Evolutionary conservation across 495 filamentous ascomycete genomes (phyloP).

Genomic region (Patellaria atrata): DNA sequence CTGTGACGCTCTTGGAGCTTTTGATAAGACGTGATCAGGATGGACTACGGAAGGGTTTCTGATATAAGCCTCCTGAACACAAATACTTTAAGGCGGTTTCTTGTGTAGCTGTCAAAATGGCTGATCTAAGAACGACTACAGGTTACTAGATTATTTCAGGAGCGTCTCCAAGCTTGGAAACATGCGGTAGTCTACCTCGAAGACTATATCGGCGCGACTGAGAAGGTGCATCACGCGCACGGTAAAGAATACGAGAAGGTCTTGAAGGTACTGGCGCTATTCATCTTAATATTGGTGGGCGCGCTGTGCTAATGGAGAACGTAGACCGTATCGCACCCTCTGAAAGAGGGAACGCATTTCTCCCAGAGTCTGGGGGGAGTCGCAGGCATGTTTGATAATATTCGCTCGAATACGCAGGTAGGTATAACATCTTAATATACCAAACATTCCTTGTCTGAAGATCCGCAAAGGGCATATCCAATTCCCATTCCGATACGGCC

Average conservation of each 20-base stretch:
- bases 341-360: conserved; percentile 83
- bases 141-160: conserved; percentile 47
- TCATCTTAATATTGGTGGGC: not conserved
- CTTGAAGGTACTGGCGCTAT: conserved; percentile 48
- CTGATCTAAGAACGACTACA: not conserved
- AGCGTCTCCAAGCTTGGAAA: conserved; percentile 88
- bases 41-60: not conserved
- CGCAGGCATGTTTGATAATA: conserved; percentile 79
- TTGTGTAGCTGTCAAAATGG: not conserved
- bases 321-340: conserved; percentile 69
- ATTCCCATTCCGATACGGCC: conserved; percentile 76
- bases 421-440: not conserved
- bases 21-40: not conserved
- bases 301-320: not conserved
- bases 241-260: conserved; percentile 94
- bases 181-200: conserved; percentile 84
- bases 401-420: conserved; percentile 81
- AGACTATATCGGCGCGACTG: conserved; percentile 68
- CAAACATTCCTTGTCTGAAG: not conserved
- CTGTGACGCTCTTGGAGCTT: conserved; percentile 4
- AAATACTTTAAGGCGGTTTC: too few species aligned
- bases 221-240: conserved; percentile 69
- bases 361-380: conserved; percentile 73
- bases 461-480: conserved; percentile 50
- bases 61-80: not conserved